Percentiles rank a stretch among this genome's conserved stretches.
Evolutionary conservation across 352 stramenopile species (phyloP).

Genomic region (Vaucheria bursata): DNA sequence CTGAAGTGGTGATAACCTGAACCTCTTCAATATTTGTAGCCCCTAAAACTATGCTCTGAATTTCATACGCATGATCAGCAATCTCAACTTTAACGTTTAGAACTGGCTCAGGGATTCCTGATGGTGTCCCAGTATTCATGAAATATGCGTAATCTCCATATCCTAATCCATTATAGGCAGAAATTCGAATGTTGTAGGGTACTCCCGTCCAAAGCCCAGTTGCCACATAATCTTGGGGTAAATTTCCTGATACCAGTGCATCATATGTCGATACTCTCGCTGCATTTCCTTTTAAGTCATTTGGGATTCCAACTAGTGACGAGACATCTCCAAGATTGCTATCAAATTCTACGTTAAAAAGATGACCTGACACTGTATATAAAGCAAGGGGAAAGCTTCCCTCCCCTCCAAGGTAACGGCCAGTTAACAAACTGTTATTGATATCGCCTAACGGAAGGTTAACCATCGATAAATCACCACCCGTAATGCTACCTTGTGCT

Average conservation of each 20-base stretch:
- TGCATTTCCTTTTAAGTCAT: background rate
- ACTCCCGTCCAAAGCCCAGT: constrained; percentile 53
- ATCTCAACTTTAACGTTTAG: constrained; percentile 42
- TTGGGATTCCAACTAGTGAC: constrained; percentile 3
- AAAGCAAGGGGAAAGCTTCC: constrained; percentile 19
- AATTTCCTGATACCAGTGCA: constrained; percentile 25
- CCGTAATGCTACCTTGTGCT: constrained; percentile 20
- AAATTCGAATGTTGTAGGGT: constrained; percentile 55
- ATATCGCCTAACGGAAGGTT: constrained; percentile 27
- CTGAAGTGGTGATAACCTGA: constrained; percentile 56
- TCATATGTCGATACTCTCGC: constrained; percentile 36
- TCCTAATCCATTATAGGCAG: constrained; percentile 52
- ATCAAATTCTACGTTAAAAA: constrained; percentile 55
- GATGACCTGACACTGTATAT: constrained; percentile 37
- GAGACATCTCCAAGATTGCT: constrained; percentile 56
- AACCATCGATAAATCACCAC: constrained; percentile 20
- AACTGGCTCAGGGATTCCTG: constrained; percentile 46
- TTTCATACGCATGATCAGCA: constrained; percentile 65
- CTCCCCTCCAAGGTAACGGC: constrained; percentile 36
- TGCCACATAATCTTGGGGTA: constrained; percentile 43
- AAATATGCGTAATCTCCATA: constrained; percentile 47
- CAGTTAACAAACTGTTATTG: constrained; percentile 3
- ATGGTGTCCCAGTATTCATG: constrained; percentile 46
- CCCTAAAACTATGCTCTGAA: constrained; percentile 66
- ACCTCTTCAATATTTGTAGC: constrained; percentile 57